phyloP scores from a whole-genome alignment of 345 rosid genomes.

The sweet orange (Citrus sinensis) region DVS_A1.0 CM039167.1:24576501-24577000 shows the following conservation, averaged over 20 bases:
- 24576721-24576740: background rate
- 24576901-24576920: background rate
- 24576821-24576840: background rate
- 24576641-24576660: conserved; percentile 6
- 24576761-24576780: background rate
- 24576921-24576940: background rate
- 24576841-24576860: background rate
- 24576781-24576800: conserved; percentile 15
- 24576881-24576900: background rate
- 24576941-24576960: background rate
- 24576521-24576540: background rate
- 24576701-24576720: background rate
- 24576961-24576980: background rate
- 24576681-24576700: conserved; percentile 11
- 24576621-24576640: conserved; percentile 24
- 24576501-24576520: background rate
- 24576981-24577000: background rate
- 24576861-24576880: background rate
- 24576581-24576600: conserved; percentile 22
- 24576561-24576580: conserved; percentile 10
- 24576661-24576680: background rate
- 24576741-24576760: background rate
- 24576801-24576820: background rate
- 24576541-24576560: background rate
- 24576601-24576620: conserved; percentile 18